Base-by-base conservation (phyloP, 2,329 filamentous ascomycete species). In the Myriosclerotinia duriaeana region DNA sequence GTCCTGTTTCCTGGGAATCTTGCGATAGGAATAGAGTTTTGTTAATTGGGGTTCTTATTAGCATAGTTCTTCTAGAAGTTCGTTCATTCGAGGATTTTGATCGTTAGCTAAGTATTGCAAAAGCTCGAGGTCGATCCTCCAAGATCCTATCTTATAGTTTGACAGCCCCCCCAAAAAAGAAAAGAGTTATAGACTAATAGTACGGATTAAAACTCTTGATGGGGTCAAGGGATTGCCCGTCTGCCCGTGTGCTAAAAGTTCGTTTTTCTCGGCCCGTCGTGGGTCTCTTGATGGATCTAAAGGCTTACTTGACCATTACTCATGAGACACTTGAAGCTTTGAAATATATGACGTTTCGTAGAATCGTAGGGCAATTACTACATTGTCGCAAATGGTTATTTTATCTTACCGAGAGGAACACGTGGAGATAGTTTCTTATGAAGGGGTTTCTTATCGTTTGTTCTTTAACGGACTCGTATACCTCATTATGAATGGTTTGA, bases 1-100 rank as follows among this genome's bases (percentile, higher is more conserved):
- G 30, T 40, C 22, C 44, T 6, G 22, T 40, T 52, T 53, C 2
- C 44, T 60, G 42, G 63, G 44, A 65, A 60, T 60, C 22, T 42
- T 42, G 44, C 44, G 36, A 42, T 48, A 36, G 22, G 42, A 17
- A 36, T 11, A 7, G 20, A 6, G 22, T 38, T 50, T 30, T 40
- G 38, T 54, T 36, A 26, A n/a, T 20, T n/a, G 34, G 14, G 26
- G 11, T 30, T 36, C 5, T 42, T 7, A 11, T 42, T 7, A 11
- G 40, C 38, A 15, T 48, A 40, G 60, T 26, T 53, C 26, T 42
- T 53, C 26, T 42, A 63, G 48, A 42, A 15, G n/a, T 50, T 26
- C n/a, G 9, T 58, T 14, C 11, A 54, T 22, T 22, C 11, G 38
- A 40, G 9, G 12, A 40, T 34, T 34, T n/a, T 11, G 15, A 56